Evolutionary conservation across 2,329 filamentous ascomycete species (phyloP).

Genomic region (Stagonosporopsis vannaccii): DNA sequence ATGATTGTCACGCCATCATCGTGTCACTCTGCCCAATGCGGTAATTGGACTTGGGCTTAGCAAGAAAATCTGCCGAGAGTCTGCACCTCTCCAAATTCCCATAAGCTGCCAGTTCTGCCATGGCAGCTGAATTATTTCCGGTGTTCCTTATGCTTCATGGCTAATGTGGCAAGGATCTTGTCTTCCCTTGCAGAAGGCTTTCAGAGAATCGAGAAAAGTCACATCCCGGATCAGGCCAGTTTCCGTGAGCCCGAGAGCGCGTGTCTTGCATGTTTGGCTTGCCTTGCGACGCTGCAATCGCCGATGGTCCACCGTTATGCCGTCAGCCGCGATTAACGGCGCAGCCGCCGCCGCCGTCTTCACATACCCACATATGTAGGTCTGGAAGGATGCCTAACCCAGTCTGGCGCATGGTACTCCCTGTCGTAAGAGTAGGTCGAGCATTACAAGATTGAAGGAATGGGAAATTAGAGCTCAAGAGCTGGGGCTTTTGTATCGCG

Average conservation of each 20-base stretch:
- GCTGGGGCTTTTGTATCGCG: background rate
- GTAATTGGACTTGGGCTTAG: constrained; percentile 4
- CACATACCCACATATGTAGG: background rate
- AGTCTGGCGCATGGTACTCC: background rate
- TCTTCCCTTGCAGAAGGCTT: background rate
- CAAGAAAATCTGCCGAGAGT: constrained; percentile 7
- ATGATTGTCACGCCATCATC: constrained; percentile 30
- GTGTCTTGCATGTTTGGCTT: background rate
- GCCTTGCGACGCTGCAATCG: constrained; percentile 6
- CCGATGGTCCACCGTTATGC: constrained; percentile 1
- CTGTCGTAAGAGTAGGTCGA: background rate
- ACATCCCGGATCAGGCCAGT: background rate
- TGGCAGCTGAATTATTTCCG: background rate
- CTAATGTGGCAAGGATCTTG: background rate
- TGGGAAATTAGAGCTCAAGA: background rate
- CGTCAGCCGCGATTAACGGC: constrained; percentile 3
- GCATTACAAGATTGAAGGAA: background rate
- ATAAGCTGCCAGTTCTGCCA: background rate
- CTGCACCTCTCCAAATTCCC: background rate
- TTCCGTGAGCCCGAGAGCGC: background rate
- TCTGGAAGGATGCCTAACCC: background rate
- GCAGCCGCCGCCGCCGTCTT: background rate
- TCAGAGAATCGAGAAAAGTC: background rate
- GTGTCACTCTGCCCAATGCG: constrained; percentile 15
- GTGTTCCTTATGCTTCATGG: background rate